Conservation (phyloP, 2,329 filamentous ascomycete species). For the Teratosphaeriaceae sp. region DNA sequence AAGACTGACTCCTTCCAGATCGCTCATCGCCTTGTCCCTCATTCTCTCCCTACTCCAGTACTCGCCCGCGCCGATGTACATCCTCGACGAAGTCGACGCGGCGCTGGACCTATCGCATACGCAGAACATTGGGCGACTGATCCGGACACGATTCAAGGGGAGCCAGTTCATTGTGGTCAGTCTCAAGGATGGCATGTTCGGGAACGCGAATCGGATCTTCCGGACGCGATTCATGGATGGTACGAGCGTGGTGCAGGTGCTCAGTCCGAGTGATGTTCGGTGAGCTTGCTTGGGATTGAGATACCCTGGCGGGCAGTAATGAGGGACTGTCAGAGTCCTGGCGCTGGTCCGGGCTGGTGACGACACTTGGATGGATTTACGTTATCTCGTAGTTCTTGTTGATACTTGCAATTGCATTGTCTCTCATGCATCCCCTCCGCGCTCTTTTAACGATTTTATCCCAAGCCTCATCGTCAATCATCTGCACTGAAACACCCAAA, state of each 20-base stretch:
- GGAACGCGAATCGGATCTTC: constrained; percentile 98
- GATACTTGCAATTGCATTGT: constrained; percentile 2
- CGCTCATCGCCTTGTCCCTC: constrained; percentile 88
- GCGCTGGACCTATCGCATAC: constrained; percentile 94
- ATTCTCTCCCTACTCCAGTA: constrained; percentile 98
- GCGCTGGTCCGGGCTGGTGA: no score
- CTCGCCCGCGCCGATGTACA: constrained; percentile 99
- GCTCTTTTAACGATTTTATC: no score
- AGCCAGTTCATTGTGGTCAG: constrained; percentile 97
- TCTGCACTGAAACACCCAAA: no score
- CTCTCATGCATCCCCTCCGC: no score
- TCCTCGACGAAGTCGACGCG: constrained; percentile 95
- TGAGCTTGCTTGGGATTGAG: background rate
- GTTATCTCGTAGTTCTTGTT: no score
- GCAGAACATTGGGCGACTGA: constrained; percentile 96
- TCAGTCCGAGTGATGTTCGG: constrained; percentile 55
- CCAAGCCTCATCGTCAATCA: no score
- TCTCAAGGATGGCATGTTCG: constrained; percentile 99
- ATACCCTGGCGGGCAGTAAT: no score
- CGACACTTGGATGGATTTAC: no score
- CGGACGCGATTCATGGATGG: constrained; percentile 91
- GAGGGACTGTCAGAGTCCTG: no score
- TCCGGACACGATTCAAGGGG: constrained; percentile 97
- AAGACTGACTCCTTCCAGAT: no score
- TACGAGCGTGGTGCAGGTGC: constrained; percentile 84